Evolutionary conservation across 352 stramenopile species (phyloP), one percentile per base, ranked within the genome.

Genomic region (Pythium phragmitis): DNA sequence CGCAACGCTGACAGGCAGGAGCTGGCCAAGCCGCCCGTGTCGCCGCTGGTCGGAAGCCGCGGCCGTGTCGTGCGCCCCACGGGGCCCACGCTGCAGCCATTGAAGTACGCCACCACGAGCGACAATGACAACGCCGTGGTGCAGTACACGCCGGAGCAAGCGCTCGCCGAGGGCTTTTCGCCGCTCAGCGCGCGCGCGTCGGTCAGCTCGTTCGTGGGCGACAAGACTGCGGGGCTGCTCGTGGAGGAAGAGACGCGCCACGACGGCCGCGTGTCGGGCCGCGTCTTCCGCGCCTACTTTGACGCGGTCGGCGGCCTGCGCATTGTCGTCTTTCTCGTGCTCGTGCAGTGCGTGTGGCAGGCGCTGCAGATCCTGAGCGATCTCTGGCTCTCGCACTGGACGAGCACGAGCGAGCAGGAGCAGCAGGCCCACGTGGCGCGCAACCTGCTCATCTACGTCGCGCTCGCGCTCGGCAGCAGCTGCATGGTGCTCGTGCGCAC

Each of bases 361-460:
- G 14, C 11, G 11, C 14, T 46, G 8, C 39, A 46, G 39, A n/a
- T n/a, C 39, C 11, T 16, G 4, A 46, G 39, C 14, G 39, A 46
- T 19, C 11, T 46, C 11, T 46, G 39, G 39, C 39, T 46, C 8
- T 94, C 85, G 12, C 86, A 93, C 68, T 98, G 95, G 90, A 86
- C 90, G 5, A 76, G 63, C 45, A 69, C 73, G 23, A 77, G 52
- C 57, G 86, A 98, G 64, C 85, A 71, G 14, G 67, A 98, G 8
- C 82, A 86, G 54, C 88, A 92, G 13, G 77, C 91, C 36, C 75
- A 86, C 8, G 97, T 91, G 37, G 37, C 11, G 37, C 14, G 11
- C 14, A 42, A 96, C 46, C 67, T 68, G 33, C 37, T 42, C 11
- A 16, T 42, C 37, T 42, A 42, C 37, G 37, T 42, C 37, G 37